These are phyloP conservation scores for Tolypocladium ophioglossoides DNA, from an alignment of 2,329 filamentous ascomycete species.

Conservation along the genomic window DNA sequence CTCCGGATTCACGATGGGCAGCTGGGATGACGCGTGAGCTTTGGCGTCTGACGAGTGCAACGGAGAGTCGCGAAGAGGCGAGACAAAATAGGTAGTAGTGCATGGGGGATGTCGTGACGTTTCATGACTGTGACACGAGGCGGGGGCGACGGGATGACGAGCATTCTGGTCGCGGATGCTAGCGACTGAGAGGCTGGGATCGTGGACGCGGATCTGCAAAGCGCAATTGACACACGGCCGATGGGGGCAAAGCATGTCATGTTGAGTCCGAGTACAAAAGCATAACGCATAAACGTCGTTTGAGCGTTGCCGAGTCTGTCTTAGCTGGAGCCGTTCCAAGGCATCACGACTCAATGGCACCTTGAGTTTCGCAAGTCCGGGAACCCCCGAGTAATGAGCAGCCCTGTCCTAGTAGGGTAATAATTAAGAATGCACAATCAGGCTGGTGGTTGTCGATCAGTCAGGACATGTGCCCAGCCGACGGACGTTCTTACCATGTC, in stretches of 20 bases:
- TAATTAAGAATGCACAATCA: neutral
- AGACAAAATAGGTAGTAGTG: neutral
- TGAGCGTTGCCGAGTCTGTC: neutral
- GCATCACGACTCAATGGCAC: neutral
- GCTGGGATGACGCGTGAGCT: too few relatives aligned
- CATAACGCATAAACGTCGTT: neutral
- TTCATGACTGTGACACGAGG: neutral
- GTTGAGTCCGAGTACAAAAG: neutral
- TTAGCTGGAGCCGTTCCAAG: neutral
- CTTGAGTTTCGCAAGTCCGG: neutral
- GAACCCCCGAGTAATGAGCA: neutral
- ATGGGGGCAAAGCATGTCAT: neutral
- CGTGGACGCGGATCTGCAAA: neutral
- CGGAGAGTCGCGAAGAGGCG: neutral
- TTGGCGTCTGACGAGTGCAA: too few relatives aligned
- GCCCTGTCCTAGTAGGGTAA: neutral
- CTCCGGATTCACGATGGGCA: too few relatives aligned
- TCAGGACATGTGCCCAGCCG: neutral
- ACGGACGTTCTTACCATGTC: too few relatives aligned
- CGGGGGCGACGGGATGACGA: neutral
- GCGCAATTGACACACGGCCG: neutral
- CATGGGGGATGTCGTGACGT: neutral
- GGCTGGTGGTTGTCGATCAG: neutral
- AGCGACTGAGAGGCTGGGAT: neutral
- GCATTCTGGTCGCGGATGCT: neutral